A percentile compares a stretch with the other conserved stretches of the same genome.
Conservation (phyloP, 2,329 filamentous ascomycete genomes). For the Microcyclospora tardicrescens region DNA sequence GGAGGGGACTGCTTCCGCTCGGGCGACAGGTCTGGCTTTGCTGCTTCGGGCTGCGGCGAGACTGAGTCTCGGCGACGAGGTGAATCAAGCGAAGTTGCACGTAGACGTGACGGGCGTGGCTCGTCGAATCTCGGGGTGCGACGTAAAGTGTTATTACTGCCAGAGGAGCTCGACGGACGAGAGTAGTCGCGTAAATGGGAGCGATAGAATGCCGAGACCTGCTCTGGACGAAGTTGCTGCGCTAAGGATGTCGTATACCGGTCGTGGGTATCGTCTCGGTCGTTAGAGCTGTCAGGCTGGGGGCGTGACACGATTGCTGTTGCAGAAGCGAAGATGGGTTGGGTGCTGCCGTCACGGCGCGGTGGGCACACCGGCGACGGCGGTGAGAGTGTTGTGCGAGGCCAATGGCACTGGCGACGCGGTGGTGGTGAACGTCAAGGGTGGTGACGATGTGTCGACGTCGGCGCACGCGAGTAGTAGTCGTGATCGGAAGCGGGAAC, state of each 20-base stretch:
- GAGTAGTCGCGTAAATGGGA: constrained; percentile 22
- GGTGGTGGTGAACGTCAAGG: no score
- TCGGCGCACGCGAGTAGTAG: no score
- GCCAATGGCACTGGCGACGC: no score
- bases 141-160: constrained; percentile 39
- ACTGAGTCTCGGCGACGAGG: constrained; percentile 7
- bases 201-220: constrained; percentile 20
- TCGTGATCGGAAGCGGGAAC: no score
- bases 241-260: constrained; percentile 38
- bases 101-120: constrained; percentile 26
- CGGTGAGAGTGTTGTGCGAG: no score
- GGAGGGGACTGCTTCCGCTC: constrained; percentile 17
- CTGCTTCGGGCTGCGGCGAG: no score
- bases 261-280: constrained; percentile 42
- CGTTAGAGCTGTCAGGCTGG: constrained; percentile 33
- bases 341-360: no score
- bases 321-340: no score
- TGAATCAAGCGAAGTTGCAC: constrained; percentile 34
- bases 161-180: constrained; percentile 40
- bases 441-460: no score
- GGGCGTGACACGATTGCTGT: constrained; percentile 30
- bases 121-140: constrained; percentile 41
- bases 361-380: no score
- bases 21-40: constrained; percentile 5
- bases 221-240: constrained; percentile 37